Base-by-base conservation (phyloP, 2,329 filamentous ascomycete genomes). In the Cytospora mali region DNA sequence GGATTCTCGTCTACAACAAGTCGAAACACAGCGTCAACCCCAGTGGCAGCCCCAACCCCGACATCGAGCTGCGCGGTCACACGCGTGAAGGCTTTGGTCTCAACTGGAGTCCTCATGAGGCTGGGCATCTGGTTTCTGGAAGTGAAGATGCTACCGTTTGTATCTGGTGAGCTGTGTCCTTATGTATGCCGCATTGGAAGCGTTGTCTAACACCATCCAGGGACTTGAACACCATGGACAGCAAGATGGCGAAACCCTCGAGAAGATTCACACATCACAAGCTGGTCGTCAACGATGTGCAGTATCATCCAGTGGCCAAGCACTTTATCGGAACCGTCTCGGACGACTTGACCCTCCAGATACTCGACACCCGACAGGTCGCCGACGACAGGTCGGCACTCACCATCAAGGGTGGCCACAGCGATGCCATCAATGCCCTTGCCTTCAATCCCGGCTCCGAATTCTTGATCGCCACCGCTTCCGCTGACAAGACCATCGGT, bases 381-480 rank as follows among this genome's bases (percentile, higher is more conserved):
- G 84, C 87, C 61, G 88, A 82, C 60, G 86, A 85, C 66, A 85
- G 84, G 67, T 87, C 92, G 0, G 87, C 91, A 5, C 83, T 90
- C 55, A 84, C 88, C 46, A 89, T 87, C 21, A 81, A 85, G 66
- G 82, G 86, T 55, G 93, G 93, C 11, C 96, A 99, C 73, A 84
- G 84, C 10, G 95, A 98, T 75, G 94, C 94, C 21, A 93, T 99
- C 76, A 99, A 99, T 74, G 90, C 92, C n/a, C 81, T 99, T 28
- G 89, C 95, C 0, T 99, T 97, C 80, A 97, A 97, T 72, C 93
- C 93, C 0, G 89, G 88, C 33, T 90, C 89, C n/a, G 94, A 99
- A 73, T 91, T 90, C 39, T 84, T 97, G 42, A 83, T 99, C 46
- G 95, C 93, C 11, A 98, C 95, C 0, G 95, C 92, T 2, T 98